phyloP scores from a whole-genome alignment of 129 eudicot genomes.

The Arctium minus region DNA sequence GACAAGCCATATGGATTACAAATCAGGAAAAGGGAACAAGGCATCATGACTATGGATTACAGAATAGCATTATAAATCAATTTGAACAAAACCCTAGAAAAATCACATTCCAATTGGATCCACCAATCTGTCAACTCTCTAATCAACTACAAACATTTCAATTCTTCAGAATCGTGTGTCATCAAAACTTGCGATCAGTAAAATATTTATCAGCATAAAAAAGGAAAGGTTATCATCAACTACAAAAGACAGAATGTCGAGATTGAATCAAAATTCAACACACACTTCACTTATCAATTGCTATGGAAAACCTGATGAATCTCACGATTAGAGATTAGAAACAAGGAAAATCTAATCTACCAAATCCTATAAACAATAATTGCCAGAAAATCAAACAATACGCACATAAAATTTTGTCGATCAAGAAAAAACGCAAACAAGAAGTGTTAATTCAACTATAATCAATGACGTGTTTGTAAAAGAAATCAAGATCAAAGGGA shows the following conservation, averaged over 20 bases:
- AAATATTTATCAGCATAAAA: background rate
- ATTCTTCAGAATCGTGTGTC: background rate
- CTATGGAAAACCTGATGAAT: background rate
- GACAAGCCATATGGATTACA: background rate
- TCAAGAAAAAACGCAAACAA: background rate
- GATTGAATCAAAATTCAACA: background rate
- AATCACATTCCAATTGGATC: constrained; percentile 2
- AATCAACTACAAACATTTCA: background rate
- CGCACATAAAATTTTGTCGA: background rate
- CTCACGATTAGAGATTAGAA: background rate
- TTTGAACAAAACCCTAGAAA: constrained; percentile 8
- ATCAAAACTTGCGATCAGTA: background rate
- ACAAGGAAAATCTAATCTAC: background rate
- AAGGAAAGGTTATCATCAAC: background rate
- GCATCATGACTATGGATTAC: background rate
- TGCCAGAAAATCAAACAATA: background rate
- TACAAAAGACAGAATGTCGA: background rate
- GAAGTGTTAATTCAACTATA: background rate
- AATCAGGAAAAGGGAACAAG: background rate
- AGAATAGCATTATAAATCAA: background rate
- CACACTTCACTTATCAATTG: background rate
- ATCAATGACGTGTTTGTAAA: too few relatives aligned
- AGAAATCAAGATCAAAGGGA: background rate
- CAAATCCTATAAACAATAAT: background rate
- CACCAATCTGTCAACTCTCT: background rate